Evolutionary conservation across 208 protist species (phyloP).

Genomic region (Porcisia hertigi): DNA sequence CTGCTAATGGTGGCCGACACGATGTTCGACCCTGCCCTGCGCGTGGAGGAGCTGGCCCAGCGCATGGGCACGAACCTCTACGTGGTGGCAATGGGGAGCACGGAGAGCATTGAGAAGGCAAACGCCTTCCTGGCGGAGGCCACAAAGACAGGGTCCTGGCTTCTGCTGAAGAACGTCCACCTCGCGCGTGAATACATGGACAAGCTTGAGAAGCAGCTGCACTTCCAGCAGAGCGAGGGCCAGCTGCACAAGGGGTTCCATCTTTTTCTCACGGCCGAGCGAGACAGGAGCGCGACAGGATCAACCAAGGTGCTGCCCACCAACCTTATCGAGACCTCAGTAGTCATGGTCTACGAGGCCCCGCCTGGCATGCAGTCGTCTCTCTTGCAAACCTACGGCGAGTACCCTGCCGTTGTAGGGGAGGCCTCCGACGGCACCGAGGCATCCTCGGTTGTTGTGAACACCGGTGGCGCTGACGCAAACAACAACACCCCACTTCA

Average conservation of each 20-base stretch:
- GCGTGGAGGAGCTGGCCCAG: constrained; percentile 90
- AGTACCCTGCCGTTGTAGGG: constrained; percentile 5
- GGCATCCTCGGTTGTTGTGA: not conserved
- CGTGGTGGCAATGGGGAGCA: constrained; percentile 96
- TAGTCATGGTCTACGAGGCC: constrained; percentile 95
- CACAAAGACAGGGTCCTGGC: constrained; percentile 92
- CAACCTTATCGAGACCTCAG: constrained; percentile 72
- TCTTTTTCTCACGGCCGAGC: constrained; percentile 97
- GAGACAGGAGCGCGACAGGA: constrained; percentile 37
- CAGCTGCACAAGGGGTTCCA: constrained; percentile 91
- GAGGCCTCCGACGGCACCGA: not conserved
- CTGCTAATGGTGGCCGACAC: constrained; percentile 88
- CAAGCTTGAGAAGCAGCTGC: constrained; percentile 96
- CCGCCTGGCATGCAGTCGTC: constrained; percentile 95
- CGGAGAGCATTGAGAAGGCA: constrained; percentile 92
- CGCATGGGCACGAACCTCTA: constrained; percentile 51
- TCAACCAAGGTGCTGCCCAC: constrained; percentile 47
- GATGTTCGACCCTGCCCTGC: constrained; percentile 94
- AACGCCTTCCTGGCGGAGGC: constrained; percentile 90
- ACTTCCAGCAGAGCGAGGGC: constrained; percentile 70
- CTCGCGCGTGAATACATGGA: constrained; percentile 94
- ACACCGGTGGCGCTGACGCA: constrained; percentile 3
- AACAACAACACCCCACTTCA: constrained; percentile 42
- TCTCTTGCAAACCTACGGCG: constrained; percentile 89
- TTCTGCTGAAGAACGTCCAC: constrained; percentile 99